Conservation (phyloP, 306 rosid genomes). For the Benincasa hispida region DNA sequence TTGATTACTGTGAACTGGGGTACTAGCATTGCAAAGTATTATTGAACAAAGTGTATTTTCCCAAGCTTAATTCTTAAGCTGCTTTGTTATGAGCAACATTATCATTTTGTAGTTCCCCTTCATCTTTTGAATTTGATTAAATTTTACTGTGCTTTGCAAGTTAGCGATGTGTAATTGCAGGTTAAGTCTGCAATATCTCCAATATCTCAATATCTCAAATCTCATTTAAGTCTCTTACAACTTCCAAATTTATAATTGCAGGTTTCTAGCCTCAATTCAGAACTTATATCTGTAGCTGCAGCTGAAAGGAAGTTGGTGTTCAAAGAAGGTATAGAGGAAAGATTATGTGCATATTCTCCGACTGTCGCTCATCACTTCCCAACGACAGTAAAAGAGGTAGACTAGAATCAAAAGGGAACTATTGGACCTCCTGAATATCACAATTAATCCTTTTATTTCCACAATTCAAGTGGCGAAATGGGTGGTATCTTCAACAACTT, state of each 20-base stretch:
- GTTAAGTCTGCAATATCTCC: too few species aligned
- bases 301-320: constrained; percentile 55
- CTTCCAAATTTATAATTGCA: constrained; percentile 21
- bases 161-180: too few species aligned
- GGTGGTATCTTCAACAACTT: too few species aligned
- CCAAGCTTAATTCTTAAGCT: not conserved
- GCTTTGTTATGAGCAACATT: not conserved
- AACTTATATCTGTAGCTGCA: constrained; percentile 69
- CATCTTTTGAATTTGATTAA: not conserved
- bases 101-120: not conserved
- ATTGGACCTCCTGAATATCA: too few species aligned
- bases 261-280: constrained; percentile 66
- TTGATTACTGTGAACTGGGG: not conserved
- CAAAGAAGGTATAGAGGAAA: constrained; percentile 60
- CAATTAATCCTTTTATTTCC: constrained; percentile 9
- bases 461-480: constrained; percentile 97
- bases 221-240: too few species aligned
- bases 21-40: not conserved
- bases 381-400: constrained; percentile 96
- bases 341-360: constrained; percentile 80
- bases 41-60: not conserved
- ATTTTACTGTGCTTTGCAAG: constrained; percentile 30
- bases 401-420: not conserved
- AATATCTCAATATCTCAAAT: too few species aligned
- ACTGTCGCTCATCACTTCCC: constrained; percentile 91